Base-by-base conservation (phyloP, 805 yeast species). In the Teunomyces tritomae region DNA sequence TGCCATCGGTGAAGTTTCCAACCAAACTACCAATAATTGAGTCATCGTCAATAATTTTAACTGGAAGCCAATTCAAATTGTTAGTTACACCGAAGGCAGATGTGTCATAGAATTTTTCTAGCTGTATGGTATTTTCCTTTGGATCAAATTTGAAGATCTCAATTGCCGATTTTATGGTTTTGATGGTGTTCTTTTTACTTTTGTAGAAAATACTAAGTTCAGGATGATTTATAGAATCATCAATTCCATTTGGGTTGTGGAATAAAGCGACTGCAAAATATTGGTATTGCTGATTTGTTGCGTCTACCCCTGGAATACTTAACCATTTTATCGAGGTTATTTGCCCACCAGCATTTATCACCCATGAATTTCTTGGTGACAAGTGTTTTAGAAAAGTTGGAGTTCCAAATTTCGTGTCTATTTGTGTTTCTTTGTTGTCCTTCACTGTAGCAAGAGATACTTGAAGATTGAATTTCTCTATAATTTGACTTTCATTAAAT, bases 1-100 rank as follows among this genome's bases (percentile, higher is more conserved):
- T 60, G 0, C 91, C 91, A 59, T 82, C 85, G 35, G 79, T 78
- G 50, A 80, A 79, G 0, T 71, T 69, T 8, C 80, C 82, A 4
- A 74, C 75, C n/a, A 84, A 53, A 0, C 76, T 67, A 2, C 82
- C 82, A 11, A 76, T 39, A 2, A 51, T 44, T 6, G 43, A 32
- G 3, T 46, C 54, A 8, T 51, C 71, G 50, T 55, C 53, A 27
- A 32, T 28, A 43, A 59, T 70, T 46, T 64, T 62, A 43, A 63
- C 47, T 1, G 78, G 71, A 14, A 64, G 54, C 78, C 75, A 73
- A n/a, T 61, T 56, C 29, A 79, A 52, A 43, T 69, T 65, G 39
- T 70, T 56, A 2, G 75, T 62, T 5, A 71, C 76, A 2, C 87
- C 87, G 56, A 75, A 71, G 2, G 56, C 28, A 32, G 67, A 70